A percentile compares a stretch with the other conserved stretches of the same genome.
Evolutionary conservation across 208 protist genomes (phyloP).

Genomic region (Leishmania tropica): DNA sequence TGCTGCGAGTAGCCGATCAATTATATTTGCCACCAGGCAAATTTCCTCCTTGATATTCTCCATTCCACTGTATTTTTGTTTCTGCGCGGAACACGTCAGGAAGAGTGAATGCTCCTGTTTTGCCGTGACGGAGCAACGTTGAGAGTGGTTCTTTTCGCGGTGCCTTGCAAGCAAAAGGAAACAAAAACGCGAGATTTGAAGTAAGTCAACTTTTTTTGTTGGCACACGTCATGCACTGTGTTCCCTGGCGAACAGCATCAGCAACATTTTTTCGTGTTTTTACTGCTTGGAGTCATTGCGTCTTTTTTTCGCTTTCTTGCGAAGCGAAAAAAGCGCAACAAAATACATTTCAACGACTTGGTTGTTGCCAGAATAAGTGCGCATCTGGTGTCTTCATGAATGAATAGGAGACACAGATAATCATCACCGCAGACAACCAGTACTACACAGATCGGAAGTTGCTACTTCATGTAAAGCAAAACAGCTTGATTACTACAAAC

Average conservation of each 20-base stretch:
- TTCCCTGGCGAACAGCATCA: not conserved
- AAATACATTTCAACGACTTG: too few relatives aligned
- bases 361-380: not conserved
- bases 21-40: constrained; percentile 58
- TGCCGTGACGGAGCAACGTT: too few relatives aligned
- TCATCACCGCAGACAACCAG: not conserved
- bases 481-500: not conserved
- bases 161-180: not conserved
- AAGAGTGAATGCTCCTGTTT: not conserved
- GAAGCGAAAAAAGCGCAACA: not conserved
- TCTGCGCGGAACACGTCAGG: not conserved
- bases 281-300: not conserved
- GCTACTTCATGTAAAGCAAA: not conserved
- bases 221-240: not conserved
- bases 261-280: not conserved
- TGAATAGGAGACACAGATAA: not conserved
- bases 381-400: not conserved
- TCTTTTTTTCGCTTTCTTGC: too few relatives aligned
- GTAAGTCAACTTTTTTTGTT: not conserved
- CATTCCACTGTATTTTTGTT: constrained; percentile 1
- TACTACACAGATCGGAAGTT: not conserved
- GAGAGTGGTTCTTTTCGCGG: not conserved
- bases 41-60: constrained; percentile 45
- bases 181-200: not conserved
- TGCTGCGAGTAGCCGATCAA: constrained; percentile 47